Evolutionary conservation across 2,329 filamentous ascomycete species (phyloP).

Genomic region (Coniella vitis): DNA sequence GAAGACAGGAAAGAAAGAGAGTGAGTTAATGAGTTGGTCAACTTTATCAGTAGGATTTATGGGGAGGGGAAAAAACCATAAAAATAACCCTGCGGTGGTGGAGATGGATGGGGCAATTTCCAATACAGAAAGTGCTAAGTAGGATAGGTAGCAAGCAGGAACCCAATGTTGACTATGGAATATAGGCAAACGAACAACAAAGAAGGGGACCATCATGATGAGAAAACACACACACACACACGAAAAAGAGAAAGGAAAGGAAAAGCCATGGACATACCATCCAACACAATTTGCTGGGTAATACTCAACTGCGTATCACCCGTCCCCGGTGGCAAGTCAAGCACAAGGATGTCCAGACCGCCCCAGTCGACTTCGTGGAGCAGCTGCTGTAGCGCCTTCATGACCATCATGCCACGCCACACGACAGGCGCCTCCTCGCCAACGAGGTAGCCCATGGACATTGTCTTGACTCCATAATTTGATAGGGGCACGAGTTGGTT

Average conservation of each 20-base stretch:
- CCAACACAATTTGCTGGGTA: slow-evolving; percentile 84
- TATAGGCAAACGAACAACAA: too few relatives aligned
- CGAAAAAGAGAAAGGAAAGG: neutral
- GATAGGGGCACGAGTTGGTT: slow-evolving; percentile 81
- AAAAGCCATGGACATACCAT: slow-evolving; percentile 47
- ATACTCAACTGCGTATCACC: slow-evolving; percentile 97
- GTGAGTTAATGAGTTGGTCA: too few relatives aligned
- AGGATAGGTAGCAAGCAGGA: too few relatives aligned
- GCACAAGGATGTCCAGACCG: slow-evolving; percentile 75
- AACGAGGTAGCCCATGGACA: slow-evolving; percentile 97
- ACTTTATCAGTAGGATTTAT: too few relatives aligned
- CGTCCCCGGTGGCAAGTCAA: slow-evolving; percentile 90
- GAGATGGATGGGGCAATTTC: too few relatives aligned
- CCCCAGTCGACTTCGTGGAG: slow-evolving; percentile 95
- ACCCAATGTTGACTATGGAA: too few relatives aligned
- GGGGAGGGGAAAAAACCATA: too few relatives aligned
- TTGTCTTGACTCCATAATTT: slow-evolving; percentile 93
- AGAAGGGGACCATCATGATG: too few relatives aligned
- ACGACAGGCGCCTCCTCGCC: slow-evolving; percentile 75
- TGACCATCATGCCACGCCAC: slow-evolving; percentile 95
- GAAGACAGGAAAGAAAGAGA: neutral
- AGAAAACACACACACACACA: neutral
- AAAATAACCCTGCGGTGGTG: too few relatives aligned
- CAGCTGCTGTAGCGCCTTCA: slow-evolving; percentile 93
- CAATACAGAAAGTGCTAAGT: too few relatives aligned